Conservation (phyloP, 2,329 filamentous ascomycete genomes). For the Hypoxylon sp. region DNA sequence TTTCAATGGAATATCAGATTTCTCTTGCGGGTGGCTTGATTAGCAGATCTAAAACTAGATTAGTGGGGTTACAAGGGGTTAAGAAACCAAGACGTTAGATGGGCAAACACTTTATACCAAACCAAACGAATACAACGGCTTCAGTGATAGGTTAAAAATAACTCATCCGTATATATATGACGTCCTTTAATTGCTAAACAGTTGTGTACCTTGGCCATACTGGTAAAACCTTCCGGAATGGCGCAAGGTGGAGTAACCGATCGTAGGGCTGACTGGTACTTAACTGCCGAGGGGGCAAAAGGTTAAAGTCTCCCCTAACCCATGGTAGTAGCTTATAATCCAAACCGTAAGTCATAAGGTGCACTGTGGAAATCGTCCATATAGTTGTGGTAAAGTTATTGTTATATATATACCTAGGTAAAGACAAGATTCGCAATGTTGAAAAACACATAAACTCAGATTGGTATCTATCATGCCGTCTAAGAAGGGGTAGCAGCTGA, state of each 20-base stretch:
- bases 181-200: neutral
- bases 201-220: no score
- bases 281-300: constrained; percentile 1
- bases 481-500: constrained; percentile 41
- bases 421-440: neutral
- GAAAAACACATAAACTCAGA: constrained; percentile 44
- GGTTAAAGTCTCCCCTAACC: constrained; percentile 4
- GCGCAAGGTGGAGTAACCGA: neutral
- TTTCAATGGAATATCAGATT: no score
- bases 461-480: constrained; percentile 55
- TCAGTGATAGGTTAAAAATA: neutral
- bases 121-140: no score
- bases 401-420: constrained; percentile 13
- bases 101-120: no score
- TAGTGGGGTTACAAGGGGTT: no score
- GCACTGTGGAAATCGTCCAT: neutral
- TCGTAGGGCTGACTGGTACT: neutral
- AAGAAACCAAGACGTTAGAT: no score
- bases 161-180: neutral
- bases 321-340: neutral
- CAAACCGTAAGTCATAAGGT: neutral
- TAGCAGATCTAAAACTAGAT: no score
- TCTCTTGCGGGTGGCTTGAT: no score
- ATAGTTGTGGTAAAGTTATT: neutral
- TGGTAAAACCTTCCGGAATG: no score